A percentile compares a stretch with the other conserved stretches of the same genome.
These are phyloP conservation scores for Arthrinium phaeospermum DNA, from an alignment of 2,329 filamentous ascomycete species.

Conservation along the genomic window DNA sequence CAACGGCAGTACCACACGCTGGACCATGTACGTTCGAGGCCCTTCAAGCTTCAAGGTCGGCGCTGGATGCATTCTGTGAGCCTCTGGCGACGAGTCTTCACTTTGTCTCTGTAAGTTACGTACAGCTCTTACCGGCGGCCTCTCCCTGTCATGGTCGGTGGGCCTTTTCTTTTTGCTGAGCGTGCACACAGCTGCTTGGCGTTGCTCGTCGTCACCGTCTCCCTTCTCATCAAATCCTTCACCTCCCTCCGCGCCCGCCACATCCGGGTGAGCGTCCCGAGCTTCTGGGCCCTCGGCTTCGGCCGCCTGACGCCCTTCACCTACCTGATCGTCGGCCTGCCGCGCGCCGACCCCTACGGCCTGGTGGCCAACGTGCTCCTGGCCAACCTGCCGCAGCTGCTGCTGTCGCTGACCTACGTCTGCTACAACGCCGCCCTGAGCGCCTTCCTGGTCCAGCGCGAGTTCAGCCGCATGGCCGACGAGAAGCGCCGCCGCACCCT, in stretches of 20 bases:
- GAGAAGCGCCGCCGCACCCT: slow-evolving; percentile 40
- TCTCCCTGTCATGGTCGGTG: no score
- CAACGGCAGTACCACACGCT: slow-evolving; percentile 30
- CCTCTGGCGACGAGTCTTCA: neutral
- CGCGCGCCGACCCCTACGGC: slow-evolving; percentile 34
- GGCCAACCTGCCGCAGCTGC: slow-evolving; percentile 53
- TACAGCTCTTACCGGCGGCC: no score
- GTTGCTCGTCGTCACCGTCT: slow-evolving; percentile 23
- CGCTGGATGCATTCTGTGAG: neutral
- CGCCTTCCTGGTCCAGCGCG: slow-evolving; percentile 49
- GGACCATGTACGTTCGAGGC: slow-evolving; percentile 36
- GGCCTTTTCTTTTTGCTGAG: no score
- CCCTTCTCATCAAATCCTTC: slow-evolving; percentile 25
- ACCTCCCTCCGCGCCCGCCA: slow-evolving; percentile 26
- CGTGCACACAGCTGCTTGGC: slow-evolving; percentile 18
- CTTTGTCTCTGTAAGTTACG: neutral
- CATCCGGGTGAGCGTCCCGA: slow-evolving; percentile 27
- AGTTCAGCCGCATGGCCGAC: slow-evolving; percentile 49
- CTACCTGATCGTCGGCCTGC: slow-evolving; percentile 34
- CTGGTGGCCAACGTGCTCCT: slow-evolving; percentile 44
- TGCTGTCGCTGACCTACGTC: slow-evolving; percentile 53
- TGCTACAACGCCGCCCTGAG: slow-evolving; percentile 52
- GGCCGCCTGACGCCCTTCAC: slow-evolving; percentile 35
- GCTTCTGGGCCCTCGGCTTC: slow-evolving; percentile 38
- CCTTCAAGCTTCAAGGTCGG: slow-evolving; percentile 29